Conservation (phyloP, 169 alveolate genomes). For the Cryptosporidium ubiquitum region DNA sequence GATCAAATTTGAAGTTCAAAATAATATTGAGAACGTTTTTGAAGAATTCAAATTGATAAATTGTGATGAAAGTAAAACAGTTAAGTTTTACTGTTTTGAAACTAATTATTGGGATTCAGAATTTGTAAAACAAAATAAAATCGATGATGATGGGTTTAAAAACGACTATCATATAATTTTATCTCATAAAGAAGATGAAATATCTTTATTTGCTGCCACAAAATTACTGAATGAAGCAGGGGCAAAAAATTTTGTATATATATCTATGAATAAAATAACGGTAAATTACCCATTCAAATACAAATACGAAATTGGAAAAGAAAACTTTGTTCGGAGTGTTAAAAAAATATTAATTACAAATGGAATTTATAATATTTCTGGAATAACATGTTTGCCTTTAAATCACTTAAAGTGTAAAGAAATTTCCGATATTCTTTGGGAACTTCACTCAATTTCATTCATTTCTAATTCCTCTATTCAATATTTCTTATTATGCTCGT, state of each 20-base stretch:
- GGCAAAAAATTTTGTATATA: conserved; percentile 36
- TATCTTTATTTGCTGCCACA: conserved; percentile 67
- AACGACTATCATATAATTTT: conserved; percentile 36
- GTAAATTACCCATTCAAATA: neutral
- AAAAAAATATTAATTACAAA: neutral
- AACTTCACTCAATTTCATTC: conserved; percentile 30
- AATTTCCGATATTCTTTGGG: conserved; percentile 42
- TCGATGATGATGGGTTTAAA: neutral
- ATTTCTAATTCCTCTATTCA: conserved; percentile 20
- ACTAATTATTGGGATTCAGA: conserved; percentile 31
- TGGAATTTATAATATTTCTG: conserved; percentile 19
- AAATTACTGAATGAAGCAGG: conserved; percentile 56
- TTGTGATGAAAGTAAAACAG: conserved; percentile 22
- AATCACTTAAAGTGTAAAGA: conserved; percentile 16
- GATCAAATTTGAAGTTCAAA: neutral
- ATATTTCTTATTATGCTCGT: conserved; percentile 47
- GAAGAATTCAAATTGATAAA: conserved; percentile 9
- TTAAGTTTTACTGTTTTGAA: neutral
- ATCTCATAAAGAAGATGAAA: conserved; percentile 25
- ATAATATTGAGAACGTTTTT: neutral
- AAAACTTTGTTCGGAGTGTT: neutral
- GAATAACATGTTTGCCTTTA: conserved; percentile 62
- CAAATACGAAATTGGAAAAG: conserved; percentile 4
- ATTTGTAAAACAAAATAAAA: conserved; percentile 30
- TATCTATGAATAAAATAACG: neutral